Conservation (phyloP, 768 basidiomycete species). For the Mycena chlorophos region DNA sequence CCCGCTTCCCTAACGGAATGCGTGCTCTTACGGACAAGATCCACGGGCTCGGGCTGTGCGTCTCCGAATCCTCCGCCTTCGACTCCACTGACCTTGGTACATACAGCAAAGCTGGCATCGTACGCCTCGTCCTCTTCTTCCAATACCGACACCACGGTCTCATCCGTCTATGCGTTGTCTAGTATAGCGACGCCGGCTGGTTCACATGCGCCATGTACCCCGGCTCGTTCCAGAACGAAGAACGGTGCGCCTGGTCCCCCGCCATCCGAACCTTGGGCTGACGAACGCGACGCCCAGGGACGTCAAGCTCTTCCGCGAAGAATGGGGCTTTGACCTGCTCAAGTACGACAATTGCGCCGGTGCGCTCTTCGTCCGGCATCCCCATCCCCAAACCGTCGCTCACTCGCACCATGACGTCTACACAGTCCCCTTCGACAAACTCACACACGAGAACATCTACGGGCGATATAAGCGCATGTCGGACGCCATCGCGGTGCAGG, state of each 20-base stretch:
- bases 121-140: conserved; percentile 29
- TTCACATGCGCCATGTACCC: conserved; percentile 66
- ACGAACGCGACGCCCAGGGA: conserved; percentile 39
- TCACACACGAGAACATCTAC: conserved; percentile 55
- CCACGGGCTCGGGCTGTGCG: conserved; percentile 58
- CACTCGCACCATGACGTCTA: neutral
- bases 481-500: conserved; percentile 52
- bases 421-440: conserved; percentile 54
- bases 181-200: conserved; percentile 73
- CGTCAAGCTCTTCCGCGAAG: conserved; percentile 51
- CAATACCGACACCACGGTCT: too few species aligned
- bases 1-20: conserved; percentile 60
- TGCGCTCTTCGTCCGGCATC: conserved; percentile 28
- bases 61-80: conserved; percentile 9
- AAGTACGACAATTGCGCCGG: conserved; percentile 71
- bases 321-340: conserved; percentile 67
- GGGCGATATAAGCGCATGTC: conserved; percentile 63
- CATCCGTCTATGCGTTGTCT: neutral
- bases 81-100: too few species aligned
- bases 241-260: conserved; percentile 37
- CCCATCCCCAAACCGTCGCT: neutral
- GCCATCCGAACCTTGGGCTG: neutral
- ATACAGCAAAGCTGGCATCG: conserved; percentile 66
- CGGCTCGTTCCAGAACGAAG: conserved; percentile 65
- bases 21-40: conserved; percentile 54